Base-by-base conservation (phyloP, 139 green algal species). In the Prasinococcaceae sp. region DNA sequence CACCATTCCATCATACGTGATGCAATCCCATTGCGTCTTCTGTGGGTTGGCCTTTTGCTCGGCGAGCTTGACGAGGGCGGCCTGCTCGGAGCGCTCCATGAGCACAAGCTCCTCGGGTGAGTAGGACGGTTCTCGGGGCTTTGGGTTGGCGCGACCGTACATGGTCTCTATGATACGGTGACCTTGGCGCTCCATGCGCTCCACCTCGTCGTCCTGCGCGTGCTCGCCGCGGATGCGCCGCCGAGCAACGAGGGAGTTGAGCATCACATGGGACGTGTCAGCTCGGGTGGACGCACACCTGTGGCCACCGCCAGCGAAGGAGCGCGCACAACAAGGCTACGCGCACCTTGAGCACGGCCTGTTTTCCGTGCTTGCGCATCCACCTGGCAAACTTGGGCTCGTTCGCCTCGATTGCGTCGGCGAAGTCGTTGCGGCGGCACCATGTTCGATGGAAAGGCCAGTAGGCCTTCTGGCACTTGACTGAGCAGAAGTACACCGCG, bases 401-500 rank as follows among this genome's bases (percentile, higher is more conserved):
- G 6, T 43, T 22, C 4, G 61, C 63, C 46, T 93, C 82, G 1
- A 85, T 30, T 0, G 55, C 54, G 43, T 94, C 83, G 1, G 85
- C 86, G 74, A 95, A 93, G 30, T 95, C 83, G 65, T 95, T 94
- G 17, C 57, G 58, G 2, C 53, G 50, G 70, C 86, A 95, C 16
- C 58, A 40, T 0, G 55, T 14, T 35, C 73, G 71, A 64, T 95
- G 86, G 52, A 94, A 92, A 1, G 86, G 83, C 83, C 83, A 93
- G 72, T 90, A 88, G 1, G 74, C 67, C 75, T 84, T 88, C 44
- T 94, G 85, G 63, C 85, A 94, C 25, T 73, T 69, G 1, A 66
- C 36, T 1, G 74, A 80, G 62, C 85, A 94, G 51, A 92, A 94
- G 58, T 60, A 88, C 3, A 74, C 79, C 16, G 29, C 37, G n/a